Evolutionary conservation across 768 basidiomycete genomes (phyloP).

Genomic region (Ramaria rubella): DNA sequence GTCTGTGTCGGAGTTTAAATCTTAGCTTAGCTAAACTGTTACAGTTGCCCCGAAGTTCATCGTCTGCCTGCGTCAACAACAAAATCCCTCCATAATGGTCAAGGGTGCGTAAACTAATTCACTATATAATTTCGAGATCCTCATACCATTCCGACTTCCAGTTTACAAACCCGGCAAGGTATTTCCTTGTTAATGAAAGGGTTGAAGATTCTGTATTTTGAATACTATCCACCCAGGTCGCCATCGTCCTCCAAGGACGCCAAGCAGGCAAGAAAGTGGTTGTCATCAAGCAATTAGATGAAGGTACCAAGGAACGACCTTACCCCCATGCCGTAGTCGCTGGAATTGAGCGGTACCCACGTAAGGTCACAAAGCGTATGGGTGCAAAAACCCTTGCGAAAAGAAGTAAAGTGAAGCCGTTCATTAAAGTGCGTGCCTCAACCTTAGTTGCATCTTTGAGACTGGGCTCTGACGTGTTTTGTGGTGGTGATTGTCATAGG

Average conservation of each 20-base stretch:
- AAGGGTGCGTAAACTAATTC: constrained; percentile 13
- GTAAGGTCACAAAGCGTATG: constrained; percentile 97
- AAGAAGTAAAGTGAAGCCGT: constrained; percentile 98
- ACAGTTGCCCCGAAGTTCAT: constrained; percentile 9
- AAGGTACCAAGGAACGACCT: constrained; percentile 91
- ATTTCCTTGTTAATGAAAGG: constrained; percentile 11
- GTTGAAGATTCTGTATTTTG: constrained; percentile 6
- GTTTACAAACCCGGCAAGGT: constrained; percentile 97
- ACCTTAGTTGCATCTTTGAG: not conserved
- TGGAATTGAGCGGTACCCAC: constrained; percentile 95
- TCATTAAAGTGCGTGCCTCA: constrained; percentile 81
- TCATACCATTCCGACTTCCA: constrained; percentile 25
- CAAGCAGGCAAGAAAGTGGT: constrained; percentile 99
- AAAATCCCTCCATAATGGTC: constrained; percentile 14
- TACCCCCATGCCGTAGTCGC: constrained; percentile 99
- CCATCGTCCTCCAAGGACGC: constrained; percentile 96
- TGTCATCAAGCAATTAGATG: constrained; percentile 95
- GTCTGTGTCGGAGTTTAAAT: not conserved
- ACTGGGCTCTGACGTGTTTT: not conserved
- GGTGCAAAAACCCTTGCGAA: constrained; percentile 88
- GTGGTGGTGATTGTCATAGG: constrained; percentile 35
- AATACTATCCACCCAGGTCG: constrained; percentile 49
- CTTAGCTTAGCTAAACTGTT: constrained; percentile 10
- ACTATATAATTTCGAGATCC: not conserved
- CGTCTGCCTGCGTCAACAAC: constrained; percentile 7